Percentiles rank a stretch among this genome's conserved stretches.
phyloP scores from a whole-genome alignment of 257 asterid genomes.

The Primulina tabacum region DNA sequence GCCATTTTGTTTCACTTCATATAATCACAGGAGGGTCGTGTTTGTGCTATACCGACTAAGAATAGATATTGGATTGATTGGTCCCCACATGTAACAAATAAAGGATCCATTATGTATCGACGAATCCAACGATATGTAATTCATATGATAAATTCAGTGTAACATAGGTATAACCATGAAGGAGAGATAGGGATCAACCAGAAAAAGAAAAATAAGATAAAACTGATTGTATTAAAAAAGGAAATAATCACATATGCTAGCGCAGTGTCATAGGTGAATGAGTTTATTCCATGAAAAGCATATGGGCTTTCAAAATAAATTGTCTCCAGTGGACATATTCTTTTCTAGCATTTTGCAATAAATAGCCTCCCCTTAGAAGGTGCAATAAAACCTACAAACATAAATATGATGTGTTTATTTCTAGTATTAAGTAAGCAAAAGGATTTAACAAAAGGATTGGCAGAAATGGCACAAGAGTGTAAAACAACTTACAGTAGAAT shows the following conservation, averaged over 20 bases:
- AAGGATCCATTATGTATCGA: too few species aligned
- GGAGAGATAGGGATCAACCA: not conserved
- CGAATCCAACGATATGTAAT: not conserved
- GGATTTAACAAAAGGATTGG: constrained; percentile 4
- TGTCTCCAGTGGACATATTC: constrained; percentile 31
- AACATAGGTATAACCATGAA: not conserved
- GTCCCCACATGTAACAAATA: too few species aligned
- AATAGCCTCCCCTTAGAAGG: constrained; percentile 86
- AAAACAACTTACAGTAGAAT: constrained; percentile 74
- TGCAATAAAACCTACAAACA: constrained; percentile 76
- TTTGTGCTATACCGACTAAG: too few species aligned
- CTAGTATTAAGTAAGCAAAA: not conserved
- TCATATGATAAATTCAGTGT: not conserved
- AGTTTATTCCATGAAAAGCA: constrained; percentile 87
- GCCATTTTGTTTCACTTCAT: constrained; percentile 1
- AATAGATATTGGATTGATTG: too few species aligned
- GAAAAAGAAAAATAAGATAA: too few species aligned
- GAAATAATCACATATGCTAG: constrained; percentile 40
- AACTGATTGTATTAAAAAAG: not conserved
- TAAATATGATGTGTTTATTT: constrained; percentile 19
- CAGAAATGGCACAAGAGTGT: constrained; percentile 8
- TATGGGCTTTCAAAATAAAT: constrained; percentile 87
- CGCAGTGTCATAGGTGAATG: constrained; percentile 82
- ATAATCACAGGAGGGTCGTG: not conserved
- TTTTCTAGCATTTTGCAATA: constrained; percentile 52